Evolutionary conservation across 805 yeast genomes (phyloP).

Genomic region (Danielia reshetovae): DNA sequence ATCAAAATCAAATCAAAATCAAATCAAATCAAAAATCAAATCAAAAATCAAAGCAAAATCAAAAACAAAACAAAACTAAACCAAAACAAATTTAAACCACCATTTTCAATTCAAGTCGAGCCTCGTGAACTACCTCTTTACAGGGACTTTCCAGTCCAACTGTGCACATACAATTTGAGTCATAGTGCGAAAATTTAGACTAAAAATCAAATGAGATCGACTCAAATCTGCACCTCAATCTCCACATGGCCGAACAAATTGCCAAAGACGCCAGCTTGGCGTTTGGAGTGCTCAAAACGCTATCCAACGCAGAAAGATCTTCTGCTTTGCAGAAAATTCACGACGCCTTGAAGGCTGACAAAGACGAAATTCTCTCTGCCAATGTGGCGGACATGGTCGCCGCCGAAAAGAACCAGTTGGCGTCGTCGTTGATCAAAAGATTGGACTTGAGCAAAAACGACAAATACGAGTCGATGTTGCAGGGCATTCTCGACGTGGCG

Average conservation of each 20-base stretch:
- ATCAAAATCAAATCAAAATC: too few species aligned
- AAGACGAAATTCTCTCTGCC: constrained; percentile 63
- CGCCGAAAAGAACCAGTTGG: constrained; percentile 58
- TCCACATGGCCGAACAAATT: constrained; percentile 60
- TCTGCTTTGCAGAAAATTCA: constrained; percentile 68
- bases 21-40: too few species aligned
- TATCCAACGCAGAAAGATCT: constrained; percentile 69
- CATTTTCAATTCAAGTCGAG: neutral
- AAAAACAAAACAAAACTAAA: too few species aligned
- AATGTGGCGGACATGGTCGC: constrained; percentile 70
- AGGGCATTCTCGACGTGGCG: constrained; percentile 91
- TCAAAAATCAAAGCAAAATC: too few species aligned
- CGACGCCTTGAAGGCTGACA: constrained; percentile 57
- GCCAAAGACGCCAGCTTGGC: constrained; percentile 83
- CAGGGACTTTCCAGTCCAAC: too few species aligned
- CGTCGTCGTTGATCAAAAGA: constrained; percentile 74
- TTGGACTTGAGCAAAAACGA: constrained; percentile 78
- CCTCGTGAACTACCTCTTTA: too few species aligned
- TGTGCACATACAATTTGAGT: too few species aligned
- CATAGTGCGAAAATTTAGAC: neutral
- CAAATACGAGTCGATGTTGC: constrained; percentile 90
- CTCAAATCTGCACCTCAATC: too few species aligned
- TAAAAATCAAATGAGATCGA: too few species aligned
- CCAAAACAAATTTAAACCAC: too few species aligned
- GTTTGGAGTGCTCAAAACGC: constrained; percentile 75